Conservation (phyloP, 2,329 filamentous ascomycete species). For the Aspergillus novoparasiticus region DNA sequence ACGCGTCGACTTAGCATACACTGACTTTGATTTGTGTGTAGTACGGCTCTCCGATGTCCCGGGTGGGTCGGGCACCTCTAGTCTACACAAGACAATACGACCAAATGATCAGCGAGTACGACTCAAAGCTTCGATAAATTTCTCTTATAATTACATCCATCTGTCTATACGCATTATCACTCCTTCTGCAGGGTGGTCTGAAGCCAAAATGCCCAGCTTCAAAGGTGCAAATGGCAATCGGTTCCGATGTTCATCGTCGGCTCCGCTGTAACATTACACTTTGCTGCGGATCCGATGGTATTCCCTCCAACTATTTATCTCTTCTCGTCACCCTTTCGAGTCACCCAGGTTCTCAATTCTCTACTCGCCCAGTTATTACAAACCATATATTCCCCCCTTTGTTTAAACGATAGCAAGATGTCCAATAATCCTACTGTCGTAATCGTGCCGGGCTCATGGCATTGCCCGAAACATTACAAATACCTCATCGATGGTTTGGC, state of each 20-base stretch:
- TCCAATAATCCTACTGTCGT: conserved; percentile 23
- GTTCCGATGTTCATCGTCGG: background rate
- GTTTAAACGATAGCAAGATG: conserved; percentile 15
- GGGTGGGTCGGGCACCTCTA: too few species aligned
- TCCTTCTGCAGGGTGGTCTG: background rate
- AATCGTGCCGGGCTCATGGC: conserved; percentile 36
- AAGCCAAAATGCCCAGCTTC: background rate
- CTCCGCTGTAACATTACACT: background rate
- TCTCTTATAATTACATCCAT: background rate
- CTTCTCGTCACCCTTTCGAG: background rate
- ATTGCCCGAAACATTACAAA: conserved; percentile 29
- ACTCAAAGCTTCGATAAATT: background rate
- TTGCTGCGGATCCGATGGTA: background rate
- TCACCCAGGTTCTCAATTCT: background rate
- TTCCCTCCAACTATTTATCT: background rate
- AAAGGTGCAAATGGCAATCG: background rate
- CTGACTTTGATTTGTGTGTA: too few species aligned
- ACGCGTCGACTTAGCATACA: too few species aligned
- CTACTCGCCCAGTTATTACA: too few species aligned
- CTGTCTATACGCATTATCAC: background rate
- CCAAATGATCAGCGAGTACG: background rate
- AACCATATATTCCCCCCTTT: background rate
- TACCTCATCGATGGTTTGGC: conserved; percentile 23
- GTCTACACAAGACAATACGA: background rate
- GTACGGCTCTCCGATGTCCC: too few species aligned